phyloP scores from a whole-genome alignment of 2,329 filamentous ascomycete species.

The Claviceps sp. region DNA sequence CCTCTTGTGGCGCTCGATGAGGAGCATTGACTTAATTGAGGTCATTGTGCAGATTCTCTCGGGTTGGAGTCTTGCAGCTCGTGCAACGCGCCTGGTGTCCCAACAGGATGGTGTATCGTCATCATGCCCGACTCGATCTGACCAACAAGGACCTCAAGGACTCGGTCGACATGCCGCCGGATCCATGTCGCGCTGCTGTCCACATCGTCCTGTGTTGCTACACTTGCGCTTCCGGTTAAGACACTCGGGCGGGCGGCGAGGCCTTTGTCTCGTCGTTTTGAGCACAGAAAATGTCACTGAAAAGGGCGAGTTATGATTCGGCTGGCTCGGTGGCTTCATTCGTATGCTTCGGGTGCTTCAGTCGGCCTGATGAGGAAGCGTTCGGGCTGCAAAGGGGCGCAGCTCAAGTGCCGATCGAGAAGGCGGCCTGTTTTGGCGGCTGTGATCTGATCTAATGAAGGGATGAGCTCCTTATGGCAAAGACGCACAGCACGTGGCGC shows the following conservation, averaged over 20 bases:
- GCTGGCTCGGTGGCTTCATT: no score
- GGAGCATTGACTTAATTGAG: not conserved
- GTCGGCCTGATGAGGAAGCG: no score
- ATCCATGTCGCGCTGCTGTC: not conserved
- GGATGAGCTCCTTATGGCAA: not conserved
- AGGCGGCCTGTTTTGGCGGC: not conserved
- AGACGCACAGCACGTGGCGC: constrained; percentile 4
- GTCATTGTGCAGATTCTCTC: not conserved
- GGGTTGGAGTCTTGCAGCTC: not conserved
- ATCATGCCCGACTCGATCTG: not conserved
- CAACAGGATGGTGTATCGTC: not conserved
- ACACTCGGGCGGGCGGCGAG: not conserved
- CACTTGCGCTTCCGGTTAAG: not conserved
- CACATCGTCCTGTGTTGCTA: not conserved
- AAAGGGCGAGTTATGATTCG: not conserved
- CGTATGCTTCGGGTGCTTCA: no score
- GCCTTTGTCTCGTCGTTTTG: not conserved
- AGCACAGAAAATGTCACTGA: not conserved
- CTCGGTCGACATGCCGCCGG: not conserved
- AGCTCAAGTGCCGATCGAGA: not conserved
- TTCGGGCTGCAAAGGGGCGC: not conserved
- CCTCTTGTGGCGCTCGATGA: not conserved
- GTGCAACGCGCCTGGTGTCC: not conserved
- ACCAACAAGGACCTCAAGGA: not conserved
- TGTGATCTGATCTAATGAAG: constrained; percentile 2